Conservation (phyloP, 495 filamentous ascomycete genomes). For the Jackrogersella multiformis region DNA sequence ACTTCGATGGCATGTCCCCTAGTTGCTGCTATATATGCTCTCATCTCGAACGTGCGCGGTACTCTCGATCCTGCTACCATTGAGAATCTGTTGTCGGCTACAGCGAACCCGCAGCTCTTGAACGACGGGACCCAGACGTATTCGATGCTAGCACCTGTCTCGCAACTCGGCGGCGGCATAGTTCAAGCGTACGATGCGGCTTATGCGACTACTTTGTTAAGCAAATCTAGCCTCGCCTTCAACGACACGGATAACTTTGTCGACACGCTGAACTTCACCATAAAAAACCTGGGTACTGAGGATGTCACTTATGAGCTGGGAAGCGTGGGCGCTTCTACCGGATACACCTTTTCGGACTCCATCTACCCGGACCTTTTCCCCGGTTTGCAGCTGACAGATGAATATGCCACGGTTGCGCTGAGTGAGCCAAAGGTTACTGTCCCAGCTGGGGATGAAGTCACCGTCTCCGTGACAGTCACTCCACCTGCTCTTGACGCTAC, state of each 20-base stretch:
- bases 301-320: conserved; percentile 59
- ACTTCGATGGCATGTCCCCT: conserved; percentile 70
- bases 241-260: conserved; percentile 65
- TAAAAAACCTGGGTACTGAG: conserved; percentile 61
- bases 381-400: conserved; percentile 46
- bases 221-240: conserved; percentile 63
- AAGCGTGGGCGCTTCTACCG: conserved; percentile 54
- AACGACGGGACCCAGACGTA: conserved; percentile 54
- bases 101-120: conserved; percentile 58
- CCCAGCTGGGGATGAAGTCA: conserved; percentile 48
- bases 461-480: conserved; percentile 53
- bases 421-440: conserved; percentile 47
- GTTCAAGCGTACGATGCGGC: conserved; percentile 66
- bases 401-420: conserved; percentile 50
- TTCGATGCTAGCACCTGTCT: conserved; percentile 60
- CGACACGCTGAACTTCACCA: conserved; percentile 57
- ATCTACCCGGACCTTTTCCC: conserved; percentile 52
- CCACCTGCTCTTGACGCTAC: conserved; percentile 53
- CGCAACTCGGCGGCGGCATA: conserved; percentile 66
- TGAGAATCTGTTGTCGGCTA: conserved; percentile 57
- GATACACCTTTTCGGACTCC: conserved; percentile 52
- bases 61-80: conserved; percentile 58
- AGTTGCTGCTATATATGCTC: conserved; percentile 63
- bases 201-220: conserved; percentile 61
- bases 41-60: conserved; percentile 59